Evolutionary conservation across 805 yeast genomes (phyloP).

Genomic region (Kluyveromyces nonfermentans): DNA sequence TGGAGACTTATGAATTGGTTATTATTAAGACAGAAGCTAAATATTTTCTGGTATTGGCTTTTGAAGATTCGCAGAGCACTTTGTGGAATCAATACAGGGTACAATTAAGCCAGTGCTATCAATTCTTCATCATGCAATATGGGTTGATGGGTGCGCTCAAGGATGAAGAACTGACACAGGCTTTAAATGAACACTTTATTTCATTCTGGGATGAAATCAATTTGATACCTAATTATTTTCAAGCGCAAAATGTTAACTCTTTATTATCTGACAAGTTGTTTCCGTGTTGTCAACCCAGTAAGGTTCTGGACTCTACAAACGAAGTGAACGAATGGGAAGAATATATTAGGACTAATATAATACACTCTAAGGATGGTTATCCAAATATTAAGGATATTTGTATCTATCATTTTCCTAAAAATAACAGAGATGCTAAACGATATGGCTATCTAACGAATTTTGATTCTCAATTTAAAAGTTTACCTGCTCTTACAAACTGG

Average conservation of each 20-base stretch:
- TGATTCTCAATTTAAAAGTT: conserved; percentile 13
- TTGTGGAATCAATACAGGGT: conserved; percentile 11
- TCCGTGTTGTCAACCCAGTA: conserved; percentile 1
- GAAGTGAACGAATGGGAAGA: conserved; percentile 21
- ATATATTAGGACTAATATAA: conserved; percentile 17
- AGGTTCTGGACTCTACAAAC: background rate
- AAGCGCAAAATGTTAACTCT: background rate
- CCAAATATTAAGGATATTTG: conserved; percentile 23
- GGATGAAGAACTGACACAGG: conserved; percentile 19
- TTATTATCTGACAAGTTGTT: conserved; percentile 1
- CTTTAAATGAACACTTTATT: conserved; percentile 24
- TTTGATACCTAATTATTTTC: conserved; percentile 13
- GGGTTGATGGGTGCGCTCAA: conserved; percentile 19
- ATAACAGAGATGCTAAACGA: conserved; percentile 11
- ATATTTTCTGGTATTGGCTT: conserved; percentile 20
- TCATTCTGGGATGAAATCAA: conserved; percentile 25
- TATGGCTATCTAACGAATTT: conserved; percentile 26
- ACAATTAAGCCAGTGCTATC: conserved; percentile 22
- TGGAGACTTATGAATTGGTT: conserved; percentile 23
- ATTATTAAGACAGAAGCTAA: conserved; percentile 22
- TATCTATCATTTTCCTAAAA: conserved; percentile 23
- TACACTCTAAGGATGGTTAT: conserved; percentile 22
- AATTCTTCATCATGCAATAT: conserved; percentile 18
- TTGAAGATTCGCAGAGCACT: conserved; percentile 14
- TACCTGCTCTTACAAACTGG: conserved; percentile 26